Evolutionary conservation across 495 filamentous ascomycete species (phyloP), one percentile per base, ranked within the genome.

Genomic region (Articulospora tetracladia): DNA sequence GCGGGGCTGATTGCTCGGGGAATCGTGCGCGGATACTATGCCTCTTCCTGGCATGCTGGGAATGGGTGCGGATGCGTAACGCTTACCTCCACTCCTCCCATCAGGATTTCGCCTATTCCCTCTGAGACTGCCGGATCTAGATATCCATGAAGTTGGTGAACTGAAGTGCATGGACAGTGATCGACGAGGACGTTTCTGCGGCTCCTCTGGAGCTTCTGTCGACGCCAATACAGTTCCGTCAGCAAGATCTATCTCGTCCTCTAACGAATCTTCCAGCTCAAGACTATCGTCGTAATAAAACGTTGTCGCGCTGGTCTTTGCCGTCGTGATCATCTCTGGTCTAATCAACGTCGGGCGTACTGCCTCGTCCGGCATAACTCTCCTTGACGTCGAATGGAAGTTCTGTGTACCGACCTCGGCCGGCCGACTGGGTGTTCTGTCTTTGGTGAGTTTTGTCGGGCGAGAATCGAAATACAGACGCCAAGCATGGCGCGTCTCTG

Each of bases 121-220:
- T 52, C 78, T 71, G 20, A 80, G 61, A 64, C 79, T 82, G 48
- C 79, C 74, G 15, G 73, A 75, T 64, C 72, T 76, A 12, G 77
- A 61, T 52, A 81, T 75, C 80, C 79, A 82, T 30, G 66, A 76
- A 44, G 69, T 69, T 8, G 77, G 75, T 8, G 79, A 77, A 61
- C 71, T 75, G 58, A 82, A 81, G 60, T 81, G 78, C 75, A 79
- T 77, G 36, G 81, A 83, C 28, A 81, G 69, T 55, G 81, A 80
- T 34, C 72, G 73, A 46, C 75, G 69, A 19, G 78, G 71, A 44
- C 65, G 72, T 57, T 73, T 75, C 17, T 57, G 51, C 4, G 39
- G 30, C 28, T 62, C 62, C 52, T 56, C 53, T 8, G 34, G 10
- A 1, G 4, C 13, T 44, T 59, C 65, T 20, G 49, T 55, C 17